Base-by-base conservation (phyloP, 768 basidiomycete species). In the Gyrodon lividus region DNA sequence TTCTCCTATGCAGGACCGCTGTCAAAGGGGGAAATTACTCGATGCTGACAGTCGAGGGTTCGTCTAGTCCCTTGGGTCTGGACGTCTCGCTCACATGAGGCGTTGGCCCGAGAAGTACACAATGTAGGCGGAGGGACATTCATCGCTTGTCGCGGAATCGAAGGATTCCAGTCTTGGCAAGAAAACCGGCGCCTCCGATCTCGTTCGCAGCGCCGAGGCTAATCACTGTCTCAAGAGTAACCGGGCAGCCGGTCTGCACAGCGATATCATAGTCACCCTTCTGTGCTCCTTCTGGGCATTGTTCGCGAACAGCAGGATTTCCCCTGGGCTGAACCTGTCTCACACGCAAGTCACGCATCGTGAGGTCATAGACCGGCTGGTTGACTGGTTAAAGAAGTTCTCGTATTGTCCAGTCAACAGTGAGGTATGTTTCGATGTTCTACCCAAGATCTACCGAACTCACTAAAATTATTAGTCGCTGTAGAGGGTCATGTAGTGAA, bases 1-100 rank as follows among this genome's bases (percentile, higher is more conserved):
- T 53, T 57, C 16, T 53, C 52, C 1, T 54, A 56, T 10, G 39
- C 37, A 1, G 41, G 51, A 0, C 53, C 60, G 0, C 58, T 59
- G 5, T 1, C 40, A 0, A 30, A 28, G 14, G 20, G n/a, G n/a
- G n/a, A n/a, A 24, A 6, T 35, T 52, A 5, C 10, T 7, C 3
- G 3, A 37, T 0, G 58, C 60, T 0, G 30, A 54, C 2, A 14
- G 24, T 0, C 5, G 8, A 1, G 55, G 52, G 2, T 59, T 54
- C 34, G 30, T 40, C 23, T 51, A 35, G 9, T 2, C 28, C 16
- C 19, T 40, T 2, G 52, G 47, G 0, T 52, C 48, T 13, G 55
- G 45, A 1, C 37, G 43, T 1, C 46, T 47, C 1, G 14, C 43
- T 2, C 54, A 56, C 22, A 16, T 53, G 2, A 40, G 48, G 22